phyloP scores from a whole-genome alignment of 2,329 filamentous ascomycete genomes.

The Arthrobotrys musiformis region DNA sequence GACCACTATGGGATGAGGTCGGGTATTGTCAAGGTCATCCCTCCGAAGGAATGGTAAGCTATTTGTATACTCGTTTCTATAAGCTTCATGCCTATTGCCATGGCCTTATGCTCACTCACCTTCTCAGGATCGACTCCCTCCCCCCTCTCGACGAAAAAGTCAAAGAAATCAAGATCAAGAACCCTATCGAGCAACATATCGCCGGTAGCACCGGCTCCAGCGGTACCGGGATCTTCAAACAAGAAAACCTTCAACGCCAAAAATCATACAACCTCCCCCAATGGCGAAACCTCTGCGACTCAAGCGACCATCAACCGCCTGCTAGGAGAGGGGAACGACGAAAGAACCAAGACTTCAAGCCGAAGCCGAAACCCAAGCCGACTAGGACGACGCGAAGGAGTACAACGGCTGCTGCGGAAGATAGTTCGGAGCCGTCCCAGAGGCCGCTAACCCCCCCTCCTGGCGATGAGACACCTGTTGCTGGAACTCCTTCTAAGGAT shows the following conservation, averaged over 20 bases:
- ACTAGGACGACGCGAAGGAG: constrained; percentile 59
- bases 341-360: constrained; percentile 63
- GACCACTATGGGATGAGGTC: constrained; percentile 97
- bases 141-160: constrained; percentile 83
- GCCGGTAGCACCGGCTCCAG: constrained; percentile 77
- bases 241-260: constrained; percentile 96
- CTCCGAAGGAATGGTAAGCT: constrained; percentile 88
- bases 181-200: constrained; percentile 98
- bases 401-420: constrained; percentile 57
- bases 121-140: constrained; percentile 73
- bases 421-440: constrained; percentile 61
- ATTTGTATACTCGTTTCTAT: neutral
- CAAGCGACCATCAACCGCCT: constrained; percentile 94
- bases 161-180: constrained; percentile 91
- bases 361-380: constrained; percentile 52
- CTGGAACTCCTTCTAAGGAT: constrained; percentile 57
- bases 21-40: constrained; percentile 94
- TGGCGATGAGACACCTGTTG: constrained; percentile 63
- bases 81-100: neutral
- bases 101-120: constrained; percentile 27
- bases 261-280: constrained; percentile 96
- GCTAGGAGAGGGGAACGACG: constrained; percentile 86
- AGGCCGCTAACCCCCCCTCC: constrained; percentile 65
- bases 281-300: constrained; percentile 92
- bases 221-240: constrained; percentile 81